Conservation (phyloP, 352 stramenopile genomes). For the Phytophthora boehmeriae region DNA sequence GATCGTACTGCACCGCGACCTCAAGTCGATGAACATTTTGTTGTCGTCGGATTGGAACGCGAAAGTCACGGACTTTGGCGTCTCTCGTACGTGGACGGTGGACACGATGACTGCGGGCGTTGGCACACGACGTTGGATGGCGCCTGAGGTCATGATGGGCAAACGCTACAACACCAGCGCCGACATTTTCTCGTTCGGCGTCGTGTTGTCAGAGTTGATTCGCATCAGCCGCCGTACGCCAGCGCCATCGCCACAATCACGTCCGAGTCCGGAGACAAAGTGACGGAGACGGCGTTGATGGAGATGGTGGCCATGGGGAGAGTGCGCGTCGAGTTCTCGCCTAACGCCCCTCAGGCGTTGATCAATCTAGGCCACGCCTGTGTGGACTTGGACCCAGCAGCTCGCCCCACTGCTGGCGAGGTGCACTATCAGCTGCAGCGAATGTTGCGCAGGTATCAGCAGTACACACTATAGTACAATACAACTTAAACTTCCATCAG, state of each 20-base stretch:
- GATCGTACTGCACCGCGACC: slow-evolving; percentile 52
- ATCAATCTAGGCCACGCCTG: slow-evolving; percentile 31
- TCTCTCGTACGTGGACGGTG: slow-evolving; percentile 39
- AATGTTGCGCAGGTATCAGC: slow-evolving; percentile 36
- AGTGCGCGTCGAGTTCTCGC: slow-evolving; percentile 36
- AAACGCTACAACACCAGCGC: slow-evolving; percentile 49
- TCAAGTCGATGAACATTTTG: slow-evolving; percentile 72
- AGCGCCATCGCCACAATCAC: slow-evolving; percentile 29
- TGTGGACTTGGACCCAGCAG: slow-evolving; percentile 29
- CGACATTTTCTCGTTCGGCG: slow-evolving; percentile 53
- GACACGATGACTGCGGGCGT: slow-evolving; percentile 57
- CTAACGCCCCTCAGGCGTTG: slow-evolving; percentile 21
- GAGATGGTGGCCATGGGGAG: slow-evolving; percentile 39
- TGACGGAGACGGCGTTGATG: slow-evolving; percentile 37
- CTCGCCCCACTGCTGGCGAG: slow-evolving; percentile 29
- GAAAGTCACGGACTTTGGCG: slow-evolving; percentile 68
- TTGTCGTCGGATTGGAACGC: slow-evolving; percentile 34
- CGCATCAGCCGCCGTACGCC: slow-evolving; percentile 38
- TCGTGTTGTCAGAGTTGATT: slow-evolving; percentile 47
- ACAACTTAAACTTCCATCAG: neutral
- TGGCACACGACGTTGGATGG: slow-evolving; percentile 51
- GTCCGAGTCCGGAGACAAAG: slow-evolving; percentile 28
- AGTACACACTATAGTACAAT: slow-evolving; percentile 36
- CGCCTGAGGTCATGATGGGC: slow-evolving; percentile 58
- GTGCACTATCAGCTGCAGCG: slow-evolving; percentile 39